Evolutionary conservation across 371 early-diverging fungal genomes (phyloP), one percentile per base, ranked within the genome.

Genomic region (Circinella minor): DNA sequence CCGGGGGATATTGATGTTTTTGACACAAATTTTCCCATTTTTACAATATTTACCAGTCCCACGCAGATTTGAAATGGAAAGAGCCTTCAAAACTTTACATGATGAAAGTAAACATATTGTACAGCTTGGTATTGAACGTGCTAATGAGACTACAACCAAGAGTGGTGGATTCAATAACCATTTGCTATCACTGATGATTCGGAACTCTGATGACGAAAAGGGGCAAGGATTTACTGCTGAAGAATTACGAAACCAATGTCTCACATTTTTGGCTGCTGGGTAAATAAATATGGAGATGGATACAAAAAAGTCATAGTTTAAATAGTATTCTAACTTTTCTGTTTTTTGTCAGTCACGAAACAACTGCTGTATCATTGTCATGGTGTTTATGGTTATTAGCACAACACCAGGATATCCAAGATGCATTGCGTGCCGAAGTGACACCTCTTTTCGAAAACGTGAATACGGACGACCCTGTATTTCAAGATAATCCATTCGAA

Each of bases 311-410:
- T 3, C 43, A 43, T 15, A 5, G 46, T 11, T 20, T 11, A 11
- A 34, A 11, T 47, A 17, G 39, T 63, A 17, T 39, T 4, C 15
- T 61, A 17, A 43, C 3, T 64, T 18, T 43, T 20, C 4, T n/a
- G 11, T 57, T 38, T 10, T 59, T 5, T 36, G 39, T 18, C 46
- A 80, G 83, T 13, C 84, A 84, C 63, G 88, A 88, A 74, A 86
- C 88, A 4, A 86, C 88, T 0, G 82, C 84, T 38, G 85, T 83
- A 0, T 72, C 83, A 4, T 69, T 86, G 39, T 85, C 86, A 6
- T 88, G 88, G 86, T 77, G 81, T n/a, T 79, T 88, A 55, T 86
- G 83, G 77, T 72, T 85, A 37, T 71, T 88, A 3, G 86, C 86
- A 11, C 65, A 74, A 15, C 57, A 86, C 51, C 86, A 81, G 27